phyloP scores from a whole-genome alignment of 768 basidiomycete genomes.

The Russula earlei region DNA sequence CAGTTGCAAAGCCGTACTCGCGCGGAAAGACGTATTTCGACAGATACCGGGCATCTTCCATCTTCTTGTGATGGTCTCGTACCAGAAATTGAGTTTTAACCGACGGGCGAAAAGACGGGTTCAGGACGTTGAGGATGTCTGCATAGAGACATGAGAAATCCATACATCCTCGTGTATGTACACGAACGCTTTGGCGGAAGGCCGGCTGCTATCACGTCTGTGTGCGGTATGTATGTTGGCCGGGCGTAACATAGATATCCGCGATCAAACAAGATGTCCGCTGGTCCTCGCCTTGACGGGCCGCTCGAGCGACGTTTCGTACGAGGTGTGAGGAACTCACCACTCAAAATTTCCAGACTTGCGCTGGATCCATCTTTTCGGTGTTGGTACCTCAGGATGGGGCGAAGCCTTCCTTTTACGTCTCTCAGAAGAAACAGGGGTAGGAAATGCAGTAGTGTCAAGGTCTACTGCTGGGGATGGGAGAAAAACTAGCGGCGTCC shows the following conservation, averaged over 20 bases:
- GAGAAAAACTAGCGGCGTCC: constrained; percentile 50
- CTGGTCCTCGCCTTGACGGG: constrained; percentile 33
- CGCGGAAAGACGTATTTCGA: constrained; percentile 82
- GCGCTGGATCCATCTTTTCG: constrained; percentile 1
- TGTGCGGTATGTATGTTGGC: constrained; percentile 43
- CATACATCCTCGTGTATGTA: not conserved
- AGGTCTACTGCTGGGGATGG: constrained; percentile 22
- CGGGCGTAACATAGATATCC: constrained; percentile 60
- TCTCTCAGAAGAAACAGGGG: not conserved
- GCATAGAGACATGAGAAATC: not conserved
- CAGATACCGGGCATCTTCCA: constrained; percentile 47
- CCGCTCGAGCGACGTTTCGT: not conserved
- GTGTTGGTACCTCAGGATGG: not conserved
- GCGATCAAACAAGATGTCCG: constrained; percentile 44
- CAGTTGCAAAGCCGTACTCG: constrained; percentile 57
- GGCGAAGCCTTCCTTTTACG: constrained; percentile 11
- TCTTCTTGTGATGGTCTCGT: constrained; percentile 38
- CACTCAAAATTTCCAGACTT: not conserved
- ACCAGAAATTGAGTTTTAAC: constrained; percentile 23
- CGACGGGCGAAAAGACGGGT: constrained; percentile 34
- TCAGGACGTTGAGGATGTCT: constrained; percentile 62
- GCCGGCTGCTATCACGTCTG: constrained; percentile 46
- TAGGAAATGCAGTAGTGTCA: not conserved
- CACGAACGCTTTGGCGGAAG: constrained; percentile 57
- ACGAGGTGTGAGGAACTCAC: not conserved